Base-by-base conservation (phyloP, 441 rosid species). In the Eugenia klotzschiana region DNA sequence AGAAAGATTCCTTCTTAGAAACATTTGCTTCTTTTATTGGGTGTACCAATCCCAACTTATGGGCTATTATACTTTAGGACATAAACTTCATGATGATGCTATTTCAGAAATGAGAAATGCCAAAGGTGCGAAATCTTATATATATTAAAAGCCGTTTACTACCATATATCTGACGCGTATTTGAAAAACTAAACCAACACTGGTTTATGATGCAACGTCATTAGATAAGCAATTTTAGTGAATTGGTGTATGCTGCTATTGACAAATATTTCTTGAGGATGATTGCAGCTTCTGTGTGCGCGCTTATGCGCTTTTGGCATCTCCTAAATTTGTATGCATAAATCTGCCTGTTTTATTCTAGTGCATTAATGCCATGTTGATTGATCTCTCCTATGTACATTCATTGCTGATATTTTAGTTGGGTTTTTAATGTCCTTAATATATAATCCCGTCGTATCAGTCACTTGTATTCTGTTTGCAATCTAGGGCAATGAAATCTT, bases 401-500 rank as follows among this genome's bases (percentile, higher is more conserved):
- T 37, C 7, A 9, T 69, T 69, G 25, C 77, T 37, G 14, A 69
- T 20, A 69, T 69, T 69, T 60, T 69, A 10, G 77, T 20, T 69
- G 77, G 77, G 77, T 33, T 69, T 69, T 69, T 69, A 69, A 37
- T 69, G 77, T 69, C 77, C 77, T 73, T 82, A 84, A 46, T 56
- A 51, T 72, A 73, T 56, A 51, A 79, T 51, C 72, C n/a, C 72
- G 27, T 80, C 43, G 25, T 82, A 55, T 83, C 83, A 82, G 82
- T 86, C 79, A 81, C 83, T 58, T 29, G 51, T 64, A 83, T 87
- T 15, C 79, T 82, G 15, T 83, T 85, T 87, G 60, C 85, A 77
- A 79, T 58, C 77, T 87, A 96, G 98, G 98, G 94, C 26, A 88
- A 91, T 80, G 83, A 87, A 51, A 87, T 94, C 87, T 86, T 94